Conservation (phyloP, 2,329 filamentous ascomycete genomes). For the Scortechinia acanthostroma region DNA sequence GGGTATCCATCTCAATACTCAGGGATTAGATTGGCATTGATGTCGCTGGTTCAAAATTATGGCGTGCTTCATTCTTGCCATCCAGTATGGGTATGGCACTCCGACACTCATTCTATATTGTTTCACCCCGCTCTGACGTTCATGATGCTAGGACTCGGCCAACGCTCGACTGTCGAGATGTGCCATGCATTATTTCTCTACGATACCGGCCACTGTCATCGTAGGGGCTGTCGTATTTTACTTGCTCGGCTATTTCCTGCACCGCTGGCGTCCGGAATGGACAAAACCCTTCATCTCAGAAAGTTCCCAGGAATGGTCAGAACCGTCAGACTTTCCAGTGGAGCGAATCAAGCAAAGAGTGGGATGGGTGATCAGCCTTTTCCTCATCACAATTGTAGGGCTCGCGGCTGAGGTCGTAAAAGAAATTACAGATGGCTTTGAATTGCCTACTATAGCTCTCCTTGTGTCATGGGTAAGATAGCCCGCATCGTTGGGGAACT, state of each 20-base stretch:
- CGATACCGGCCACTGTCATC: neutral
- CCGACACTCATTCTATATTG: too few species aligned
- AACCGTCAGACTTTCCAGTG: neutral
- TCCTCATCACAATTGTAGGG: conserved; percentile 24
- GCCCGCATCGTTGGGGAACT: neutral
- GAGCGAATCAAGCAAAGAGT: neutral
- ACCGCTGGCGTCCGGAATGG: neutral
- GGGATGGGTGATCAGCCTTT: conserved; percentile 22
- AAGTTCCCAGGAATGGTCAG: too few species aligned
- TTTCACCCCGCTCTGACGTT: too few species aligned
- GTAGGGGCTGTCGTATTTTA: neutral
- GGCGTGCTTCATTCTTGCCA: neutral
- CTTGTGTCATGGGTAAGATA: conserved; percentile 1
- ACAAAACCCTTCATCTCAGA: neutral
- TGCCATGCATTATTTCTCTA: neutral
- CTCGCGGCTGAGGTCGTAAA: conserved; percentile 19
- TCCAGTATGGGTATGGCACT: neutral
- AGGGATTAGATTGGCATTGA: too few species aligned
- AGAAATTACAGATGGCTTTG: conserved; percentile 20
- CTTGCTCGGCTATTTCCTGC: neutral
- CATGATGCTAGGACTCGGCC: neutral
- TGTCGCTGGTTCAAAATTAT: too few species aligned
- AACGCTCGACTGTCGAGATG: neutral
- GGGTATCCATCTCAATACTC: too few species aligned
- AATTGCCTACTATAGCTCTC: conserved; percentile 18